Evolutionary conservation across 1,284 basidiomycete genomes (phyloP).

Genomic region (Rhodofomes roseus): DNA sequence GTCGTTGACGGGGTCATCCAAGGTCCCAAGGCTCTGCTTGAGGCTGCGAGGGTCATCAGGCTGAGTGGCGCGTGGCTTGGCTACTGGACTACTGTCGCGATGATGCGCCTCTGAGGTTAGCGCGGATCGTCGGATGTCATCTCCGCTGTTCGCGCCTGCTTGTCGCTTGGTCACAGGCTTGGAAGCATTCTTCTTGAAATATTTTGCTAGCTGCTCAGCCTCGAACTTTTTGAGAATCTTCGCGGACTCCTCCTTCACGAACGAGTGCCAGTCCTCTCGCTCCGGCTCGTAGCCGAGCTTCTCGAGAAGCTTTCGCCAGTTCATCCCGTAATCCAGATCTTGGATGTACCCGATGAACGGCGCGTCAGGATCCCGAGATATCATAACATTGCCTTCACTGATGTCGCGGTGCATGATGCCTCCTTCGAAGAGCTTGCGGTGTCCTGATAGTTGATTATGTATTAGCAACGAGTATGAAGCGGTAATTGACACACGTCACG

Average conservation of each 20-base stretch:
- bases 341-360: constrained; percentile 7
- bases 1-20: neutral
- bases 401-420: constrained; percentile 14
- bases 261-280: neutral
- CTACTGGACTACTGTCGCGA: too few relatives aligned
- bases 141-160: neutral
- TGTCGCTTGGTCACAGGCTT: neutral
- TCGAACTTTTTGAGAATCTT: neutral
- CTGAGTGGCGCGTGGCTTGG: too few relatives aligned
- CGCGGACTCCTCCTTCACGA: neutral
- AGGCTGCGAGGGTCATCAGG: too few relatives aligned
- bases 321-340: constrained; percentile 14
- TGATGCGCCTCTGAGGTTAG: too few relatives aligned
- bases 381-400: constrained; percentile 14
- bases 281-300: neutral
- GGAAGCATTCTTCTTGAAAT: neutral
- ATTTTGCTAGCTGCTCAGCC: too few relatives aligned
- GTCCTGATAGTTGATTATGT: neutral
- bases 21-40: neutral
- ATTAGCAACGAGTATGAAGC: neutral
- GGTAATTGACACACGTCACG: too few relatives aligned
- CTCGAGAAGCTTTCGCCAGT: constrained; percentile 4
- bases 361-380: neutral
- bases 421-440: neutral
- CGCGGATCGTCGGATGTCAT: neutral